These are phyloP conservation scores for Phyllostachys edulis DNA, from an alignment of 176 grass and related monocot species.

Conservation along the genomic window DNA sequence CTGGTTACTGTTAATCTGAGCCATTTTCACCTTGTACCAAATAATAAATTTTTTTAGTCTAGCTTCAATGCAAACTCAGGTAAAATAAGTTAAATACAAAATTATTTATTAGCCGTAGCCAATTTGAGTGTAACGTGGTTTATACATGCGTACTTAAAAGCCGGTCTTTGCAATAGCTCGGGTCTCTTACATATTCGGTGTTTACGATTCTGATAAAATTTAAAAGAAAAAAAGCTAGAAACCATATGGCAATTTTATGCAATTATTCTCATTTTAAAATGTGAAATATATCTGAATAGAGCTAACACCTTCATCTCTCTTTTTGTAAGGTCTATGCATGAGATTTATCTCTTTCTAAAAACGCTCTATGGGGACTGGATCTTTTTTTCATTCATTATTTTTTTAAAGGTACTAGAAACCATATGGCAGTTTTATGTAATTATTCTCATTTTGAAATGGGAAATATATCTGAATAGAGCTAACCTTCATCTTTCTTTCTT, in stretches of 20 bases:
- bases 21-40: not conserved
- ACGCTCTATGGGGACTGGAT: not conserved
- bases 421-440: not conserved
- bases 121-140: not conserved
- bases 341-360: not conserved
- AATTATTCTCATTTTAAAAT: not conserved
- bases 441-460: not conserved
- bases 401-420: not conserved
- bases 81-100: not conserved
- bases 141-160: not conserved
- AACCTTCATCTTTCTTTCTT: not conserved
- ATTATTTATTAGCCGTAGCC: not conserved
- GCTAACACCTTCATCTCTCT: not conserved
- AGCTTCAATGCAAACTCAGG: not conserved
- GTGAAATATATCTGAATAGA: not conserved
- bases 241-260: accelerated
- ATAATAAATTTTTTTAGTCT: not conserved
- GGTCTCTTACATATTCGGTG: not conserved
- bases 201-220: not conserved
- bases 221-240: not conserved
- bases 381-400: not conserved
- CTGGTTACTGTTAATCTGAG: not conserved
- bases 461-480: not conserved
- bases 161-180: not conserved
- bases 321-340: not conserved